These are phyloP conservation scores for Quercus ilex DNA, from an alignment of 306 rosid genomes.

Conservation along the genomic window DNA sequence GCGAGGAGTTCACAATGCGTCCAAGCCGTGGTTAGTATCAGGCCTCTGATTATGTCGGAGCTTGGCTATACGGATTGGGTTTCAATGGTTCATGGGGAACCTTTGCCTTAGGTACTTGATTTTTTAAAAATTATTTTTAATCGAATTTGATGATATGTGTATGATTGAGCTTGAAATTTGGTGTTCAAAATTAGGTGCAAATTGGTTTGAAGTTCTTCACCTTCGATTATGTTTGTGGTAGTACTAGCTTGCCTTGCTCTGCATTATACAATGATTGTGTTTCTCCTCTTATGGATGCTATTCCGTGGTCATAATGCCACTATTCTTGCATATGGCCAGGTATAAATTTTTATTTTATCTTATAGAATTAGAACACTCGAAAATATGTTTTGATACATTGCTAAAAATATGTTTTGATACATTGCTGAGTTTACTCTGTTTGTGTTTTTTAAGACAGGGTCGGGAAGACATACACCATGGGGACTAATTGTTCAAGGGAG, in stretches of 20 bases:
- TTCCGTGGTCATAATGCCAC: constrained; percentile 92
- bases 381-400: too few relatives aligned
- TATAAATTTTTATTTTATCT: constrained; percentile 11
- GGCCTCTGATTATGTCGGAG: constrained; percentile 79
- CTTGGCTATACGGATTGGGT: constrained; percentile 87
- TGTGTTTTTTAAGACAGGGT: constrained; percentile 9
- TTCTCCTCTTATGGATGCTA: constrained; percentile 71
- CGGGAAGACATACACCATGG: too few relatives aligned
- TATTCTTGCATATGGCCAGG: constrained; percentile 97
- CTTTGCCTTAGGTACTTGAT: constrained; percentile 76
- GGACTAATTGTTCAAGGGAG: too few relatives aligned
- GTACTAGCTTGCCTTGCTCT: constrained; percentile 40
- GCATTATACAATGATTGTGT: constrained; percentile 67
- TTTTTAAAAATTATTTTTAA: background rate
- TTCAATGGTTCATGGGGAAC: constrained; percentile 72
- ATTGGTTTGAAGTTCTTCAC: constrained; percentile 36
- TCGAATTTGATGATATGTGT: background rate
- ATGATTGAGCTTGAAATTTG: background rate
- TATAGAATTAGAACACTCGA: background rate
- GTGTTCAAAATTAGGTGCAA: constrained; percentile 49
- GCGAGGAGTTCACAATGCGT: constrained; percentile 51
- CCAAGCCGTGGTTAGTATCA: constrained; percentile 71
- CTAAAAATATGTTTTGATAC: background rate
- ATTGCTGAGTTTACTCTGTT: background rate
- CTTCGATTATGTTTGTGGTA: constrained; percentile 72